These are phyloP conservation scores for Trifolium dubium DNA, from an alignment of 306 rosid genomes.

Conservation along the genomic window DNA sequence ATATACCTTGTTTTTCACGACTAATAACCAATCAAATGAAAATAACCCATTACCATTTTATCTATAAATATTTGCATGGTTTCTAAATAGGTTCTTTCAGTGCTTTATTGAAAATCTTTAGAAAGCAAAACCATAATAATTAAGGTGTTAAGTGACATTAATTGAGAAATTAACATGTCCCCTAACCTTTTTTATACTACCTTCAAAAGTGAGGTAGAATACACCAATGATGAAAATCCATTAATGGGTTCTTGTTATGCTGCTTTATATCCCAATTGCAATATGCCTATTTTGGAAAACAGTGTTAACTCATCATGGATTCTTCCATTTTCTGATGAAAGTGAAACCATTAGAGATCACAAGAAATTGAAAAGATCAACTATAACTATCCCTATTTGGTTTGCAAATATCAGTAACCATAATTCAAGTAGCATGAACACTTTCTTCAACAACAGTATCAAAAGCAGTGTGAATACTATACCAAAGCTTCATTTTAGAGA, in stretches of 20 bases:
- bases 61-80: constrained; percentile 37
- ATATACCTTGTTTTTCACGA: not conserved
- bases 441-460: constrained; percentile 39
- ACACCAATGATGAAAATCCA: constrained; percentile 30
- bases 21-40: not conserved
- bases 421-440: not conserved
- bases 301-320: constrained; percentile 16
- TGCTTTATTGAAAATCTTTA: constrained; percentile 52
- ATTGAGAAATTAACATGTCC: constrained; percentile 41
- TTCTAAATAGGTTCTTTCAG: constrained; percentile 39
- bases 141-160: not conserved
- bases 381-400: constrained; percentile 25
- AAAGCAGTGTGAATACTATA: constrained; percentile 47
- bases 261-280: constrained; percentile 17
- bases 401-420: constrained; percentile 28
- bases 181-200: constrained; percentile 30
- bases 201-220: constrained; percentile 36
- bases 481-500: constrained; percentile 61
- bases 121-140: constrained; percentile 29
- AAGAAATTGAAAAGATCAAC: constrained; percentile 53
- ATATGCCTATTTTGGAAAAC: constrained; percentile 33
- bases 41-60: too few species aligned
- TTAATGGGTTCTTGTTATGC: constrained; percentile 38
- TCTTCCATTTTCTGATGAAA: constrained; percentile 43
- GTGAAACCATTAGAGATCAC: constrained; percentile 48